A percentile compares a stretch with the other conserved stretches of the same genome.
Conservation (phyloP, 2,329 filamentous ascomycete genomes). For the Talaromyces amestolkiae region DNA sequence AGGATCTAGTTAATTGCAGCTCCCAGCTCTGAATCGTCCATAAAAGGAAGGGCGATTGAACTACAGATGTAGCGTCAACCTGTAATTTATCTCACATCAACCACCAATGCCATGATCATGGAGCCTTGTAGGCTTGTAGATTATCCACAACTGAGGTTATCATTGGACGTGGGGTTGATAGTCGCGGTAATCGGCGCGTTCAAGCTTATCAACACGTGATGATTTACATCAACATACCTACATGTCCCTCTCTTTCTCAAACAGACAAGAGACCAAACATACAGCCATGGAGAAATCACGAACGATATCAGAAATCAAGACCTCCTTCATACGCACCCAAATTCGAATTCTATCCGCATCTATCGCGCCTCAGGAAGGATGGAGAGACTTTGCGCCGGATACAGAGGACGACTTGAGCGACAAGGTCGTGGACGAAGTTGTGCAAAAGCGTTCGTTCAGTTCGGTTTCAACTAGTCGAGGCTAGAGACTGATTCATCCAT, state of each 20-base stretch:
- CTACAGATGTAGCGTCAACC: background rate
- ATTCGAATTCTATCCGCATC: conserved; percentile 52
- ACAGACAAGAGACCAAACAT: conserved; percentile 13
- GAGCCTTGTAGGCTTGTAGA: background rate
- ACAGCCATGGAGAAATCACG: conserved; percentile 38
- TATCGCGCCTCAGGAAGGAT: conserved; percentile 48
- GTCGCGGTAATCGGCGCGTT: background rate
- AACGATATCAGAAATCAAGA: conserved; percentile 53
- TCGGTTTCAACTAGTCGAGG: background rate
- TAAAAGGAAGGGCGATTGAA: background rate
- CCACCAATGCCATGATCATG: background rate
- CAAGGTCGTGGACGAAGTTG: conserved; percentile 50
- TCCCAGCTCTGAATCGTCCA: background rate
- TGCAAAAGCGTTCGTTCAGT: conserved; percentile 48
- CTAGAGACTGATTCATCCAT: conserved; percentile 9
- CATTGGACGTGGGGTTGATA: conserved; percentile 8
- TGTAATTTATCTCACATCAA: background rate
- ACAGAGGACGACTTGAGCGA: conserved; percentile 47
- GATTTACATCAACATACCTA: conserved; percentile 2
- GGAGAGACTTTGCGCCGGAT: conserved; percentile 44
- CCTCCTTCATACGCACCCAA: conserved; percentile 51
- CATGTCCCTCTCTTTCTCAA: background rate
- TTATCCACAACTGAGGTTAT: background rate
- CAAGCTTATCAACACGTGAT: conserved; percentile 14
- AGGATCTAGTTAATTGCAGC: background rate